Conservation (phyloP, 129 eudicot genomes). For the Lactuca sativa region DNA sequence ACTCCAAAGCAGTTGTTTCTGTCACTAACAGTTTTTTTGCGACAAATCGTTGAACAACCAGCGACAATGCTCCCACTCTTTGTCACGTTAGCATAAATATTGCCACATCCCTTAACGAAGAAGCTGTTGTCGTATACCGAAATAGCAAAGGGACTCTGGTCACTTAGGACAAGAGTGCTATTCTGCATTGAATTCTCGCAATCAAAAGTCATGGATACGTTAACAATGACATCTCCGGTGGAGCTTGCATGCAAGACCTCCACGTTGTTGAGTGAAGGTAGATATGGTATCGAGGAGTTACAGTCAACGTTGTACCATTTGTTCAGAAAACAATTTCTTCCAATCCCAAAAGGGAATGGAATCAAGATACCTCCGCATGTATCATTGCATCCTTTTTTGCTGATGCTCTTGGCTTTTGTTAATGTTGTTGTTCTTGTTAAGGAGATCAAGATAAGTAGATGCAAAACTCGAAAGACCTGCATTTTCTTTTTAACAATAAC, state of each 20-base stretch:
- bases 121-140: conserved; percentile 12
- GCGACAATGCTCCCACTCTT: neutral
- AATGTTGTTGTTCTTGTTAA: neutral
- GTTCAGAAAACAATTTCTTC: conserved; percentile 10
- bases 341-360: conserved; percentile 37
- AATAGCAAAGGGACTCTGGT: conserved; percentile 13
- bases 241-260: conserved; percentile 2
- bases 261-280: conserved; percentile 18
- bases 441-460: conserved; percentile 1
- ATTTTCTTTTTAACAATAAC: conserved; percentile 2
- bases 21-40: neutral
- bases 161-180: conserved; percentile 13
- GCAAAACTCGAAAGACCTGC: conserved; percentile 10
- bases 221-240: conserved; percentile 12
- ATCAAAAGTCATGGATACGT: conserved; percentile 18
- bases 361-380: conserved; percentile 18
- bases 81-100: neutral
- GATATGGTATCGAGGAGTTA: conserved; percentile 20
- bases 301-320: conserved; percentile 30
- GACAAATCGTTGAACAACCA: conserved; percentile 19
- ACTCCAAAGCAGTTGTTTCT: conserved; percentile 22
- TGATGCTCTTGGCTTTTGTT: neutral
- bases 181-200: conserved; percentile 9
- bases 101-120: conserved; percentile 26
- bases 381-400: conserved; percentile 22